Base-by-base conservation (phyloP, 2,329 filamentous ascomycete genomes). In the Exophiala sp. region DNA sequence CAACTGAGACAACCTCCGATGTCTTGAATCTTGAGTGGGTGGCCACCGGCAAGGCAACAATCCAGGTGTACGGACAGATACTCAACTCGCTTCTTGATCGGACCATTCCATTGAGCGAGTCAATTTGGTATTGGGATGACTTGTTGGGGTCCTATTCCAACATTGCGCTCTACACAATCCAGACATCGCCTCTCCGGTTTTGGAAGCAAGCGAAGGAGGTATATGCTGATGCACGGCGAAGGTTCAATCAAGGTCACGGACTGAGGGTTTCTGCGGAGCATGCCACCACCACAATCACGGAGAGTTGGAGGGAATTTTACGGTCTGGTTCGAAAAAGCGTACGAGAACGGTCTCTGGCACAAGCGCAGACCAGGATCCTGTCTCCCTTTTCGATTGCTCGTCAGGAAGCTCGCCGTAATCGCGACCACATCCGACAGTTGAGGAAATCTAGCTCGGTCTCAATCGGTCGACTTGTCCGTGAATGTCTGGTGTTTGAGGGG, bases 71-170 rank as follows among this genome's bases (percentile, higher is more conserved):
- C 63, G 91, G 91, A 2, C 72, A 51, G 40, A 52, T 58, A 34
- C 47, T 58, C 11, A 46, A 47, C 38, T 56, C 56, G 7, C 43
- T 56, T 13, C 22, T 57, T 14, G 52, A 53, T 32, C 35, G 50
- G 24, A 53, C 50, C 24, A 58, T 55, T 9, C 84, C 85, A 0
- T 69, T 98, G 14, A 86, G 82, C 60, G 83, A 95, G 58, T 89
- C 95, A 60, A 83, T 95, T 19, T 90, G 85, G 81, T 97, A 97
- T 66, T 98, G 93, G 93, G 88, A 95, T 63, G 86, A 93, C 58
- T 79, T 96, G 1, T 71, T 95, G 23, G 80, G 81, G 8, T 94
- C 88, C 0, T 84, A 88, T 59, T 77, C 81, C 42, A 87, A 85
- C 62, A 90, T 86, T 57, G 84, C 82, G 24, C 66, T 96, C 2